These are phyloP conservation scores for Diplotaxis tenuifolia DNA, from an alignment of 345 rosid species.

Conservation along the genomic window DNA sequence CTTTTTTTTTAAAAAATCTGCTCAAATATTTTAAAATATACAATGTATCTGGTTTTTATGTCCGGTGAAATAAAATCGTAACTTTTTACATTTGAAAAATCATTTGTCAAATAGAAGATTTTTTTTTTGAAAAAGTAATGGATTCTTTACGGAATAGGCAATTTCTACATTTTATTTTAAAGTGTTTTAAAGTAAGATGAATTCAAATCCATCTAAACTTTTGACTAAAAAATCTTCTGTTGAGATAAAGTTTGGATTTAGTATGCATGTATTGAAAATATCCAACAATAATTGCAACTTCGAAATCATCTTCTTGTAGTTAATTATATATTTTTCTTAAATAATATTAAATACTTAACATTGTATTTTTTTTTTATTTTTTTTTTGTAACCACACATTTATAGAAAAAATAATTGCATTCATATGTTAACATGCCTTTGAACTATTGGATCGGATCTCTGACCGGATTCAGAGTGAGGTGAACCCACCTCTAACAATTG, in stretches of 20 bases:
- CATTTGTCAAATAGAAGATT: neutral
- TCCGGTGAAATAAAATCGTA: neutral
- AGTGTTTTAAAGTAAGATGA: neutral
- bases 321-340: no score
- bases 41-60: neutral
- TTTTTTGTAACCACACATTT: no score
- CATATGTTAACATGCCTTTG: no score
- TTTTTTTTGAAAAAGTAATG: neutral
- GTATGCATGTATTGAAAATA: neutral
- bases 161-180: neutral
- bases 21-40: neutral
- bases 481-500: no score
- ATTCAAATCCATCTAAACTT: neutral
- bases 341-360: no score
- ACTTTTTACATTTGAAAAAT: neutral
- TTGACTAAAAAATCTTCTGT: neutral
- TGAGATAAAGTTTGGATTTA: neutral
- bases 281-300: neutral
- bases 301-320: neutral
- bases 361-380: no score
- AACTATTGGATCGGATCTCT: no score
- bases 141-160: neutral
- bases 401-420: no score
- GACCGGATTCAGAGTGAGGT: no score
- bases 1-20: neutral